phyloP scores from a whole-genome alignment of 257 asterid species.

The Forsythia suspensa region DNA sequence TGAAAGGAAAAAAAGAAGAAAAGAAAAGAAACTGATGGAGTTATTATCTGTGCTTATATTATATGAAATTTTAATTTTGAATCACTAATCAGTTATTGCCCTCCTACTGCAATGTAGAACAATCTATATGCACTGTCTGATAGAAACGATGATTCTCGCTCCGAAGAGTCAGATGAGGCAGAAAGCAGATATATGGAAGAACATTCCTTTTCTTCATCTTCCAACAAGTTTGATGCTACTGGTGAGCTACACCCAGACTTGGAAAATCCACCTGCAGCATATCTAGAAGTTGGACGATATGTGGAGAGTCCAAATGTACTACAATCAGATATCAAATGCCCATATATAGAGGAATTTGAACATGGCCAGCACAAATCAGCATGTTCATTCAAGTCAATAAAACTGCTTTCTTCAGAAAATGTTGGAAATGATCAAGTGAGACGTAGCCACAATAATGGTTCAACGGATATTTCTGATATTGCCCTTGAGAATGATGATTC shows the following conservation, averaged over 20 bases:
- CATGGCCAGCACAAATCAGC: background rate
- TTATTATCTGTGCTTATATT: background rate
- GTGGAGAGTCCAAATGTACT: conserved; percentile 3
- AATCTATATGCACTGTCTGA: conserved; percentile 26
- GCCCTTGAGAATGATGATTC: conserved; percentile 39
- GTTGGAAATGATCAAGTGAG: conserved; percentile 15
- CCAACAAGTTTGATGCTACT: conserved; percentile 37
- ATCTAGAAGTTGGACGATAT: conserved; percentile 20
- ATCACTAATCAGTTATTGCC: conserved; percentile 18
- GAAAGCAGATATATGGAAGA: conserved; percentile 78
- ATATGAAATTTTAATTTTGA: background rate
- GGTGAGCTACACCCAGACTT: conserved; percentile 34
- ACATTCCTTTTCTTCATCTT: conserved; percentile 36
- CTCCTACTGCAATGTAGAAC: conserved; percentile 35
- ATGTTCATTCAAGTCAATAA: background rate
- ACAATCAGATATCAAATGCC: conserved; percentile 20
- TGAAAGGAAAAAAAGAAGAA: background rate
- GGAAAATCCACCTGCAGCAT: conserved; percentile 40
- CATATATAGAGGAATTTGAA: background rate
- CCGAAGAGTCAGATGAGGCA: conserved; percentile 83
- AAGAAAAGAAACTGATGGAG: background rate
- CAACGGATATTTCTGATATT: conserved; percentile 20
- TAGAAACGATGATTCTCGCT: conserved; percentile 52
- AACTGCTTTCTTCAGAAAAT: background rate
- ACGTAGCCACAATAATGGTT: background rate